Evolutionary conservation across 148 eudicot species (phyloP), one percentile per base, ranked within the genome.

Genomic region (Dysphania ambrosioides): DNA sequence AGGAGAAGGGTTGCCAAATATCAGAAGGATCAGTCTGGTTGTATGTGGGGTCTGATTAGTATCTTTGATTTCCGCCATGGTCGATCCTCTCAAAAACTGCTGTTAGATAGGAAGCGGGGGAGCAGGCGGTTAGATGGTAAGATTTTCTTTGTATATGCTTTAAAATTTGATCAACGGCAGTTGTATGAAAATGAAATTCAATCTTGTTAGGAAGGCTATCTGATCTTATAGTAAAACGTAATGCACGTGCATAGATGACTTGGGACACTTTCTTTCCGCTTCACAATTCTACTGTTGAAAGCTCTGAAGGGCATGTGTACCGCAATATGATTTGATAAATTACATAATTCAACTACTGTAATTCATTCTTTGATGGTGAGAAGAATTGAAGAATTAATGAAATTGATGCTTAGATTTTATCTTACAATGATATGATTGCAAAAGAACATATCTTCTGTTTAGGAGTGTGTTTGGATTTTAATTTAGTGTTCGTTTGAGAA

Each of bases 1-100:
- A 86, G 68, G 65, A 87, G 83, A 73, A 83, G 81, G 10, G 74
- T 56, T 42, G 47, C 81, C 16, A 80, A 83, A 38, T 75, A 75
- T 67, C 90, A 85, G 66, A 90, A 84, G 75, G 89, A 86, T 80
- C 91, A 85, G 66, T 83, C 90, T 66, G 99, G 99, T 9, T 96
- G 99, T 78, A 89, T 95, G 79, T 83, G 87, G 89, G 92, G 97
- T 73, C 73, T 92, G 81, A 89, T 90, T 72, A 88, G 82, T 78
- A 85, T 90, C 42, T 92, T 96, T 73, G 87, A 92, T 78, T 90
- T 90, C 68, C 93, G 97, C 32, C 87, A 88, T 68, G 89, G 88
- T 78, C 88, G 88, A 56, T 56, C 91, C 58, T 83, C 89, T 62
- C 97, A 82, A 57, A 88, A 82, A 72, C 60, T 89, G 86, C 85